Evolutionary conservation across 2,329 filamentous ascomycete genomes (phyloP).

Genomic region (Ophiocordyceps camponoti-rufipedis): DNA sequence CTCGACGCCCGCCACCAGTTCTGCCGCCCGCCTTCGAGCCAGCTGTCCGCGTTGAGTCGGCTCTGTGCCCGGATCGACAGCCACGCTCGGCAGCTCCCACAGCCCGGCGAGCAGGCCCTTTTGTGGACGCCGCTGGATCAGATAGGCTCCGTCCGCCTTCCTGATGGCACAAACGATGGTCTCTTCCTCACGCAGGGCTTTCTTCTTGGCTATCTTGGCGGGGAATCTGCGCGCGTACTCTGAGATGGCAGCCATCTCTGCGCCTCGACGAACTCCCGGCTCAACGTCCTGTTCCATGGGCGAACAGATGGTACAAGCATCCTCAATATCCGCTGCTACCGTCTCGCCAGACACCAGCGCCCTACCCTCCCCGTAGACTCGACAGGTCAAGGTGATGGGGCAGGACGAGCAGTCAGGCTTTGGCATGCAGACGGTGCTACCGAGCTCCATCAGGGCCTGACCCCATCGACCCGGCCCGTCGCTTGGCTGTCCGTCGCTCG

Average conservation of each 20-base stretch:
- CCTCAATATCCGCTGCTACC: slow-evolving; percentile 26
- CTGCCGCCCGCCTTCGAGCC: slow-evolving; percentile 16
- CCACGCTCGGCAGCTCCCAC: slow-evolving; percentile 36
- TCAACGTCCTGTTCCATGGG: slow-evolving; percentile 15
- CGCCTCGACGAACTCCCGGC: slow-evolving; percentile 1
- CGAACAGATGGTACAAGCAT: slow-evolving; percentile 29
- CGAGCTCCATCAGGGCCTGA: slow-evolving; percentile 47
- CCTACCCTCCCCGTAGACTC: slow-evolving; percentile 29
- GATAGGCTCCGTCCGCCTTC: slow-evolving; percentile 21
- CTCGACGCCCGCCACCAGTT: slow-evolving; percentile 7
- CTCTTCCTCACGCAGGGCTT: slow-evolving; percentile 31
- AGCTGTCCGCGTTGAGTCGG: slow-evolving; percentile 15
- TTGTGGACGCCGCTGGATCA: slow-evolving; percentile 30
- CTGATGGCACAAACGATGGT: slow-evolving; percentile 34
- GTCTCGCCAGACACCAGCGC: slow-evolving; percentile 9
- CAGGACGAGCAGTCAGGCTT: slow-evolving; percentile 36
- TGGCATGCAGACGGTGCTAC: slow-evolving; percentile 42
- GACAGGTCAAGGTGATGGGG: slow-evolving; percentile 31
- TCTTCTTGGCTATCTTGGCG: slow-evolving; percentile 32
- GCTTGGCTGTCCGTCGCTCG: slow-evolving; percentile 12
- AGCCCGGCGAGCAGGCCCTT: slow-evolving; percentile 35
- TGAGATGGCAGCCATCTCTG: slow-evolving; percentile 13
- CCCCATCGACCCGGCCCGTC: slow-evolving; percentile 42
- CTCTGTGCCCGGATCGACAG: slow-evolving; percentile 9
- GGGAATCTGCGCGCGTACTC: slow-evolving; percentile 32